Percentiles rank a stretch among this genome's conserved stretches.
These are phyloP conservation scores for Termitomyces bulborhizus DNA, from an alignment of 768 basidiomycete species.

Conservation along the genomic window DNA sequence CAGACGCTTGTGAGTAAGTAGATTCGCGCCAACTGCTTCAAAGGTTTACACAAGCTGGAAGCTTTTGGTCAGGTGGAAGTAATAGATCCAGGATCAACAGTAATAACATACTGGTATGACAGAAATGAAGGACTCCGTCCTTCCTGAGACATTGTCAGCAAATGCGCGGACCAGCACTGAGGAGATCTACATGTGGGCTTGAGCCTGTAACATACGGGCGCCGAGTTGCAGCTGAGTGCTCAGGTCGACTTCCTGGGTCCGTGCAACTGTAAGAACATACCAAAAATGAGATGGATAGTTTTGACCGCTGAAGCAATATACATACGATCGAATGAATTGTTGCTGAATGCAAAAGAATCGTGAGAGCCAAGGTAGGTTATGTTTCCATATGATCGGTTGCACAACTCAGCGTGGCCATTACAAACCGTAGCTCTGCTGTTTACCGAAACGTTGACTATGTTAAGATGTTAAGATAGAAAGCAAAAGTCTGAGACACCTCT, in stretches of 20 bases:
- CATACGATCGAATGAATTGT: slow-evolving; percentile 39
- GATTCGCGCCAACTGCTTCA: background rate
- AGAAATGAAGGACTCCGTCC: slow-evolving; percentile 50
- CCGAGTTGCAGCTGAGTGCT: slow-evolving; percentile 22
- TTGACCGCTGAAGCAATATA: background rate
- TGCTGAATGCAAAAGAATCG: slow-evolving; percentile 49
- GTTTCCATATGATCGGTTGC: slow-evolving; percentile 48
- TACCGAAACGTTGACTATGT: background rate
- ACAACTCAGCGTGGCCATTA: slow-evolving; percentile 63
- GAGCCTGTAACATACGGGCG: slow-evolving; percentile 19
- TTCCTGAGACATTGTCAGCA: background rate
- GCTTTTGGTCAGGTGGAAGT: background rate
- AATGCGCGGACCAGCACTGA: background rate
- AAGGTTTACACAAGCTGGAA: slow-evolving; percentile 29
- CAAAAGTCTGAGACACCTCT: background rate
- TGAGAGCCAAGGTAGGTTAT: slow-evolving; percentile 46
- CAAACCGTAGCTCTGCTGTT: slow-evolving; percentile 39
- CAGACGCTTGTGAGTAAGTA: background rate
- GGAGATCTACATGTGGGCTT: slow-evolving; percentile 17
- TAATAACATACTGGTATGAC: slow-evolving; percentile 48
- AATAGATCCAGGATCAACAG: no score
- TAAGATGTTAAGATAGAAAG: no score
- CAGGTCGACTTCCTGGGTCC: slow-evolving; percentile 30
- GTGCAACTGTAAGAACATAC: slow-evolving; percentile 26
- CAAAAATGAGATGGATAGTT: background rate